Percentiles rank a stretch among this genome's conserved stretches.
Conservation (phyloP, 78 protist species). For the Dictyostelium capitatum region DNA sequence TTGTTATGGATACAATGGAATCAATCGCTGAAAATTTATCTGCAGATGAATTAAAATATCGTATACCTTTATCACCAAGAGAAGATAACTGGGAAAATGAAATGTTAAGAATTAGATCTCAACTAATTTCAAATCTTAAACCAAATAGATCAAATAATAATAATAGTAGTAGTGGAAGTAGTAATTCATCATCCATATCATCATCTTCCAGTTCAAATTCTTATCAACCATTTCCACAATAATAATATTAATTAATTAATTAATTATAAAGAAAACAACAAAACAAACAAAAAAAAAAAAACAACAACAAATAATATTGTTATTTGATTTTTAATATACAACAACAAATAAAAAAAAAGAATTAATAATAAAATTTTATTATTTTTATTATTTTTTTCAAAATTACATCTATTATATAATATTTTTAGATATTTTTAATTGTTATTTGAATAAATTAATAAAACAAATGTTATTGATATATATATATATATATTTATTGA, state of each 20-base stretch:
- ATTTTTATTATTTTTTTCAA: not conserved
- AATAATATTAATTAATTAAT: no score
- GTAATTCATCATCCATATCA: no score
- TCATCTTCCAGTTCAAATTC: no score
- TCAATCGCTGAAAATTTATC: conserved; percentile 67
- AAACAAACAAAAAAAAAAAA: not conserved
- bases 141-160: not conserved
- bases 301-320: not conserved
- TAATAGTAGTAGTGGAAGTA: no score
- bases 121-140: not conserved
- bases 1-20: conserved; percentile 84
- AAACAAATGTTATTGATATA: no score
- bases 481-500: no score
- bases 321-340: not conserved
- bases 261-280: not conserved
- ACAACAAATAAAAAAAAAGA: not conserved
- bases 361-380: not conserved
- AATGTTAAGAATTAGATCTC: not conserved
- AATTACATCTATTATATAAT: no score
- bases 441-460: no score
- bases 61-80: conserved; percentile 25
- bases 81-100: conserved; percentile 74
- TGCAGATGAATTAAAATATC: conserved; percentile 53
- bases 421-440: no score
- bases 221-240: conserved; percentile 2